Conservation (phyloP, 768 basidiomycete species). For the Lactarius sp. region DNA sequence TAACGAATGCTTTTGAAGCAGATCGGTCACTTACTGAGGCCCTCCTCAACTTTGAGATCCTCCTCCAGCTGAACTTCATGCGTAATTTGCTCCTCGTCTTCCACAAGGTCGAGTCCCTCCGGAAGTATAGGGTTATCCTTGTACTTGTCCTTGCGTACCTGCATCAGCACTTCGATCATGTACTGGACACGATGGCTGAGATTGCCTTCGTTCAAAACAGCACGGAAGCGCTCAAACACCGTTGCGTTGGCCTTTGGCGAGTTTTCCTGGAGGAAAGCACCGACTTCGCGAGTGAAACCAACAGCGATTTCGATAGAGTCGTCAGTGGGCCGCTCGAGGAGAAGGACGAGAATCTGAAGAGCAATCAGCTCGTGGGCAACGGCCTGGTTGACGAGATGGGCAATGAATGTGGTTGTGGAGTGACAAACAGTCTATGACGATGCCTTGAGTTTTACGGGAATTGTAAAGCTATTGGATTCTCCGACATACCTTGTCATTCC, state of each 20-base stretch:
- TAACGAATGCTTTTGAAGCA: not conserved
- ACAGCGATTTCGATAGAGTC: constrained; percentile 99
- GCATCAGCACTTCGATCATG: constrained; percentile 99
- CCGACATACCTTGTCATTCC: constrained; percentile 86
- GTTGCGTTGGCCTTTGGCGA: constrained; percentile 93
- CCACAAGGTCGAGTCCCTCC: constrained; percentile 93
- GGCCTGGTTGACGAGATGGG: constrained; percentile 54
- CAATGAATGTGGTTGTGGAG: constrained; percentile 83
- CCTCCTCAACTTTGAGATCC: constrained; percentile 90
- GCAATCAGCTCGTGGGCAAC: constrained; percentile 94
- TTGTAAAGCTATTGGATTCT: not conserved
- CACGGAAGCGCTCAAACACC: constrained; percentile 94
- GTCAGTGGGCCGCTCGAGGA: constrained; percentile 92
- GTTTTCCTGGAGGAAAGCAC: constrained; percentile 89
- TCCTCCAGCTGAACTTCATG: constrained; percentile 91
- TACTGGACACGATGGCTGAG: constrained; percentile 98
- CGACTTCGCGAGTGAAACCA: constrained; percentile 95
- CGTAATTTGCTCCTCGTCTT: constrained; percentile 97
- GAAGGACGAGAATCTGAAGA: constrained; percentile 91
- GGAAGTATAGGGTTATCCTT: constrained; percentile 96
- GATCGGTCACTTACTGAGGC: constrained; percentile 65
- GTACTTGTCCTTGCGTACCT: constrained; percentile 97
- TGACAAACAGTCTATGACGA: constrained; percentile 77
- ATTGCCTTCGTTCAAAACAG: constrained; percentile 89
- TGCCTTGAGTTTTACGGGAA: constrained; percentile 7